Evolutionary conservation across 1,139 yeast genomes (phyloP).

Genomic region (Suzukiozyma palmioleophila): DNA sequence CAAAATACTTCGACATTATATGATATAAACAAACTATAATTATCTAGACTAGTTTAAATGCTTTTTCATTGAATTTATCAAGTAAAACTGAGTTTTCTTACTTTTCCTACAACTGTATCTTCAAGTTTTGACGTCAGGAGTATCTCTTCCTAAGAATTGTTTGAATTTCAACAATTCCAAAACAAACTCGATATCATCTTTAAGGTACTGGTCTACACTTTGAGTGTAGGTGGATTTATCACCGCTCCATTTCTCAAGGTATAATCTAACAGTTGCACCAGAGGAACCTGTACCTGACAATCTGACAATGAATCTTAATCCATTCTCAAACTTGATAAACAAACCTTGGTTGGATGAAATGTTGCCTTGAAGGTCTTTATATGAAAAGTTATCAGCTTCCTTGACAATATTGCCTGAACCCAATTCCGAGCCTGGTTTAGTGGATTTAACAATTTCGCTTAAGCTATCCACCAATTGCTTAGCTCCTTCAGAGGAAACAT

Average conservation of each 20-base stretch:
- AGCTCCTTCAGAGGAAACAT: slow-evolving; percentile 76
- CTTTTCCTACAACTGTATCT: background rate
- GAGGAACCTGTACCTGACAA: slow-evolving; percentile 97
- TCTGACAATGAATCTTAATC: slow-evolving; percentile 84
- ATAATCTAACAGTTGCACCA: slow-evolving; percentile 94
- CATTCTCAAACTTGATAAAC: slow-evolving; percentile 74
- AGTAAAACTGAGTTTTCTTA: too few species aligned
- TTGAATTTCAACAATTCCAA: slow-evolving; percentile 67
- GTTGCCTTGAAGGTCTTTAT: slow-evolving; percentile 92
- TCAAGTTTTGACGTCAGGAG: slow-evolving; percentile 85
- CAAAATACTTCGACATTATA: too few species aligned
- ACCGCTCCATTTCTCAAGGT: slow-evolving; percentile 76
- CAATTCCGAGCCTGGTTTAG: slow-evolving; percentile 40
- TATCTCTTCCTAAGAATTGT: slow-evolving; percentile 72
- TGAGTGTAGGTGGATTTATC: slow-evolving; percentile 49
- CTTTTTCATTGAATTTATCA: too few species aligned
- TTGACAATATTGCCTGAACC: slow-evolving; percentile 49
- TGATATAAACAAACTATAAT: too few species aligned
- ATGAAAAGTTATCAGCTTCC: slow-evolving; percentile 85
- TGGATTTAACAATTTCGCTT: slow-evolving; percentile 28
- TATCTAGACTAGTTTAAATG: too few species aligned
- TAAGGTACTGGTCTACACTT: slow-evolving; percentile 68
- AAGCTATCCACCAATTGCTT: slow-evolving; percentile 59
- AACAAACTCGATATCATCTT: slow-evolving; percentile 57
- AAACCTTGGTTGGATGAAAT: slow-evolving; percentile 91